Base-by-base conservation (phyloP, 805 yeast genomes). In the Nakazawaea ishiwadae region DNA sequence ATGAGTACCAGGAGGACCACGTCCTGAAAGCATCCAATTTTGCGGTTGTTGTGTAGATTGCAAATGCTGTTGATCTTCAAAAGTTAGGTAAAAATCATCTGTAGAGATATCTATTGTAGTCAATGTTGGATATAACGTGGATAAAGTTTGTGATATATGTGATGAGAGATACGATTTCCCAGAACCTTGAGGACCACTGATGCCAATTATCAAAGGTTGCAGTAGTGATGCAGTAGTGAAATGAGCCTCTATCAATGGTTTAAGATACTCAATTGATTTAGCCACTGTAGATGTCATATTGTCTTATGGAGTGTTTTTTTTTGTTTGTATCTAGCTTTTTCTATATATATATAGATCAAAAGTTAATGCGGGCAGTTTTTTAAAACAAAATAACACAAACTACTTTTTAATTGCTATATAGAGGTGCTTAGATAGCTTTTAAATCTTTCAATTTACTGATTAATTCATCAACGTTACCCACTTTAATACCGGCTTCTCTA, bases 1-100 rank as follows among this genome's bases (percentile, higher is more conserved):
- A 58, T 91, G 99, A 0, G 98, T 91, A 0, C 97, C 97, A 0
- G 98, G 98, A 12, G 86, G 68, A 0, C 98, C 98, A 19, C 98
- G 65, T 3, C 96, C 96, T 26, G 56, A 51, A 14, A 87, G 53
- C 35, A 91, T 62, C 27, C 61, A 56, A 54, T 86, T 85, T 11
- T 61, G 69, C 0, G 26, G 26, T 10, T 65, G 55, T 45, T 65
- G 61, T 11, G 45, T 40, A 5, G 47, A 29, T 1, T 73, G 71
- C 18, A 89, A 54, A 24, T 46, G 44, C 19, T 44, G 45, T 54
- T 88, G 96, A 15, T 81, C 81, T 6, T 54, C 59, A 54, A 77
- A 79, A 0, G 86, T 77, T 30, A 86, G 63, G 57, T 91, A 91
- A 45, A 87, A 76, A 60, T 93, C 98, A 62, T 91, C 99, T 51